Percentiles rank a stretch among this genome's conserved stretches.
Conservation (phyloP, 306 rosid species). For the Astragalus membranaceus region DNA sequence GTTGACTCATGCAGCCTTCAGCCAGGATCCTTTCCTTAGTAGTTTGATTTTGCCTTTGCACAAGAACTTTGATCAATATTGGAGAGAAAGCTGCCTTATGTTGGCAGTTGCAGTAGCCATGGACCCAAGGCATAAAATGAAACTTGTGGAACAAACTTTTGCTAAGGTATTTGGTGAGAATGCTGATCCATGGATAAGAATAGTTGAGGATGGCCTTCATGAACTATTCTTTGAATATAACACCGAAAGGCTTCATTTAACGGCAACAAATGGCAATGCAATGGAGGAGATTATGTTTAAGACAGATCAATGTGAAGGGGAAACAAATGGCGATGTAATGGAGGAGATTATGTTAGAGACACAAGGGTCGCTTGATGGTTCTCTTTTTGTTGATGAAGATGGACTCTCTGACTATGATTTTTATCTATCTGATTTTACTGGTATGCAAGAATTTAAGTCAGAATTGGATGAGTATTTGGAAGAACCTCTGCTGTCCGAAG, state of each 20-base stretch:
- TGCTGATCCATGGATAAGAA: conserved; percentile 61
- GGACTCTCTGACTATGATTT: conserved; percentile 66
- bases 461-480: conserved; percentile 89
- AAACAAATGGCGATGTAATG: not conserved
- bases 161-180: conserved; percentile 52
- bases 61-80: conserved; percentile 67
- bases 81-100: conserved; percentile 74
- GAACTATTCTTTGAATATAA: conserved; percentile 66
- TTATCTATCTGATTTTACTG: conserved; percentile 54
- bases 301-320: conserved; percentile 41
- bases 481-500: conserved; percentile 43
- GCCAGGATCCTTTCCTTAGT: conserved; percentile 64
- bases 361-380: conserved; percentile 47
- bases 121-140: conserved; percentile 91
- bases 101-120: conserved; percentile 71
- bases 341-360: conserved; percentile 43
- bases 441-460: conserved; percentile 52
- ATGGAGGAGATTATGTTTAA: conserved; percentile 36
- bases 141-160: conserved; percentile 64
- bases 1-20: conserved; percentile 51
- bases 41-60: conserved; percentile 57
- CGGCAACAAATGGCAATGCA: conserved; percentile 22
- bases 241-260: conserved; percentile 47
- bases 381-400: conserved; percentile 39
- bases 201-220: conserved; percentile 65